Percentiles rank a stretch among this genome's conserved stretches.
phyloP scores from a whole-genome alignment of 2,329 filamentous ascomycete species.

The Aspergillus ochraceus region DNA sequence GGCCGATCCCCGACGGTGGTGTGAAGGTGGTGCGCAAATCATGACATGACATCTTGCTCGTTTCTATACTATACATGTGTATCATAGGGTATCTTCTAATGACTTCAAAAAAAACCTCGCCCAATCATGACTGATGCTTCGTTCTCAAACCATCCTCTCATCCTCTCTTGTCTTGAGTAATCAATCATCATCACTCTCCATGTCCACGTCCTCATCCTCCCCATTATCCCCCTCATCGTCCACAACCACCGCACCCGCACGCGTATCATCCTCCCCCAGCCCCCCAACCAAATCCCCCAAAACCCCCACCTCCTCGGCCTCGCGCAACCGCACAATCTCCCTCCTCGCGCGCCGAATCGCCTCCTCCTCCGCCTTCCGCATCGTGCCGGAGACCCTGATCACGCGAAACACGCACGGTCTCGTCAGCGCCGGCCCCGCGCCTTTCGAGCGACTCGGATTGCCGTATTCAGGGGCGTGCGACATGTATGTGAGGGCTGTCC shows the following conservation, averaged over 20 bases:
- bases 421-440: slow-evolving; percentile 22
- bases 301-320: slow-evolving; percentile 46
- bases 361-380: slow-evolving; percentile 87
- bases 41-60: slow-evolving; percentile 38
- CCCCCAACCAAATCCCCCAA: slow-evolving; percentile 41
- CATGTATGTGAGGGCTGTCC: slow-evolving; percentile 84
- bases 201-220: slow-evolving; percentile 47
- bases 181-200: slow-evolving; percentile 41
- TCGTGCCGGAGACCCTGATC: slow-evolving; percentile 85
- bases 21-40: slow-evolving; percentile 69
- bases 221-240: slow-evolving; percentile 46
- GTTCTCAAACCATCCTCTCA: background rate
- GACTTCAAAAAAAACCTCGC: slow-evolving; percentile 10
- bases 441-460: slow-evolving; percentile 26
- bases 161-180: slow-evolving; percentile 1
- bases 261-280: slow-evolving; percentile 36
- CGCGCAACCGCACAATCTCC: slow-evolving; percentile 67
- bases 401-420: slow-evolving; percentile 76
- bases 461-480: slow-evolving; percentile 64
- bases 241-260: slow-evolving; percentile 41
- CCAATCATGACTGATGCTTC: slow-evolving; percentile 14
- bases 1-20: slow-evolving; percentile 59
- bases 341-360: slow-evolving; percentile 75
- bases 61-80: slow-evolving; percentile 22
- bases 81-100: slow-evolving; percentile 30